Percentiles rank a stretch among this genome's conserved stretches.
Evolutionary conservation across 495 filamentous ascomycete species (phyloP).

Genomic region (Xylaria cubensis): DNA sequence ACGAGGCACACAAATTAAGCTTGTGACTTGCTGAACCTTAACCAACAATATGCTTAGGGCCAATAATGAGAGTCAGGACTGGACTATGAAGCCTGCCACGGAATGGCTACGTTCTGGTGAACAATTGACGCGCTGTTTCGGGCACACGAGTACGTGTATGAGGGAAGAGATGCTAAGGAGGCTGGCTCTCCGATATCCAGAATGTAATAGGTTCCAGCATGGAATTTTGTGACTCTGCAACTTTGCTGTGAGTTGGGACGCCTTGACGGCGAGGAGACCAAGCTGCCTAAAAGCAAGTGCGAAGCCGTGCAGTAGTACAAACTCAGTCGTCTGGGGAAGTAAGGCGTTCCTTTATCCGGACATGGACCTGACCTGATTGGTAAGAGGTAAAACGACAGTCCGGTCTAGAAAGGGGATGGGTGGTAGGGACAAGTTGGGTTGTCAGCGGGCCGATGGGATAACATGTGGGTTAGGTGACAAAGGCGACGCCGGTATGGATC

Average conservation of each 20-base stretch:
- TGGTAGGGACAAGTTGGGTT: conserved; percentile 7
- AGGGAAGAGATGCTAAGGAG: conserved; percentile 10
- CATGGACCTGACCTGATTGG: conserved; percentile 4
- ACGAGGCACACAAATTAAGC: not conserved
- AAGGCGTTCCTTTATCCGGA: conserved; percentile 6
- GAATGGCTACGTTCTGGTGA: not conserved
- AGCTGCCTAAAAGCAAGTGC: conserved; percentile 7
- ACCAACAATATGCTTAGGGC: not conserved
- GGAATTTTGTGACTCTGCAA: conserved; percentile 15
- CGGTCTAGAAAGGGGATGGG: not conserved
- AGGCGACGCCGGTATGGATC: conserved; percentile 2
- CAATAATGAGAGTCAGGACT: conserved; percentile 1
- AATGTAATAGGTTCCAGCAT: conserved; percentile 11
- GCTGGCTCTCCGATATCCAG: conserved; percentile 15
- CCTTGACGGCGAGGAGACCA: conserved; percentile 15
- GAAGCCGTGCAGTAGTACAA: conserved; percentile 16
- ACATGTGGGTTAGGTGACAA: conserved; percentile 30
- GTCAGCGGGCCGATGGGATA: conserved; percentile 5
- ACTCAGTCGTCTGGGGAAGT: conserved; percentile 13
- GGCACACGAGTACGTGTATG: conserved; percentile 6
- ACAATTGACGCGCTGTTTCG: not conserved
- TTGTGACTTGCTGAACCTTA: not conserved
- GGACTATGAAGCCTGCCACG: not conserved
- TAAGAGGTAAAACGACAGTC: conserved; percentile 29
- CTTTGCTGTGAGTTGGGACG: not conserved